phyloP scores from a whole-genome alignment of 1,139 yeast species.

The Torulaspora globosa region DNA sequence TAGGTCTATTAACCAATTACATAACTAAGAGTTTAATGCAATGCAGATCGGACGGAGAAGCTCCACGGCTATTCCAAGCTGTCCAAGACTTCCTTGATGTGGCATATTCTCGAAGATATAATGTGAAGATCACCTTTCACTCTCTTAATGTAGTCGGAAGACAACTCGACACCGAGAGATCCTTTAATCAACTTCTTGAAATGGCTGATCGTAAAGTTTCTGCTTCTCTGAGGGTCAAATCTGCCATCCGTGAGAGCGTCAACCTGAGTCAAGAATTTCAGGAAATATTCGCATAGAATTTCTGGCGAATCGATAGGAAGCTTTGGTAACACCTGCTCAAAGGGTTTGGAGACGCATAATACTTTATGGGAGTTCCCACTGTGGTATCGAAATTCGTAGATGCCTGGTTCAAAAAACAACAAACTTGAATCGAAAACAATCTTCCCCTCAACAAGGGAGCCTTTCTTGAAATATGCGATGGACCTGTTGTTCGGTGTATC shows the following conservation, averaged over 20 bases:
- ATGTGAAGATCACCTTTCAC: slow-evolving; percentile 35
- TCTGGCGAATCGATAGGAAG: slow-evolving; percentile 40
- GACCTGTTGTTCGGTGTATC: slow-evolving; percentile 18
- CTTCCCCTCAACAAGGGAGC: slow-evolving; percentile 44
- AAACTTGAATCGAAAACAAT: slow-evolving; percentile 49
- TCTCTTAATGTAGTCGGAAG: slow-evolving; percentile 35
- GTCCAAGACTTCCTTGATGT: slow-evolving; percentile 37
- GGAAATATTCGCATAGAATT: slow-evolving; percentile 20
- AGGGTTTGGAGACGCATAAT: slow-evolving; percentile 62
- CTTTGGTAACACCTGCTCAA: slow-evolving; percentile 51
- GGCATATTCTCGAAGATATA: slow-evolving; percentile 34
- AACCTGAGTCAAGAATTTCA: slow-evolving; percentile 25
- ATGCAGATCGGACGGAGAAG: background rate
- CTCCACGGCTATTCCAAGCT: slow-evolving; percentile 18
- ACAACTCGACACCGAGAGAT: slow-evolving; percentile 37
- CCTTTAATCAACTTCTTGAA: slow-evolving; percentile 31
- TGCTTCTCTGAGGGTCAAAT: slow-evolving; percentile 23
- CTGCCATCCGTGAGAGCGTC: slow-evolving; percentile 20
- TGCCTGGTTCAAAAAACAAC: slow-evolving; percentile 66
- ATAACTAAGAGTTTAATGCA: background rate
- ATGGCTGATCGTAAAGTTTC: slow-evolving; percentile 24
- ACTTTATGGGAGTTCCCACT: slow-evolving; percentile 68
- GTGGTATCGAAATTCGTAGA: slow-evolving; percentile 75
- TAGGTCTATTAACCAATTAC: background rate
- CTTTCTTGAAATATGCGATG: slow-evolving; percentile 31